These are phyloP conservation scores for Dryadomyces quercivorus DNA, from an alignment of 2,329 filamentous ascomycete species.

Conservation along the genomic window DNA sequence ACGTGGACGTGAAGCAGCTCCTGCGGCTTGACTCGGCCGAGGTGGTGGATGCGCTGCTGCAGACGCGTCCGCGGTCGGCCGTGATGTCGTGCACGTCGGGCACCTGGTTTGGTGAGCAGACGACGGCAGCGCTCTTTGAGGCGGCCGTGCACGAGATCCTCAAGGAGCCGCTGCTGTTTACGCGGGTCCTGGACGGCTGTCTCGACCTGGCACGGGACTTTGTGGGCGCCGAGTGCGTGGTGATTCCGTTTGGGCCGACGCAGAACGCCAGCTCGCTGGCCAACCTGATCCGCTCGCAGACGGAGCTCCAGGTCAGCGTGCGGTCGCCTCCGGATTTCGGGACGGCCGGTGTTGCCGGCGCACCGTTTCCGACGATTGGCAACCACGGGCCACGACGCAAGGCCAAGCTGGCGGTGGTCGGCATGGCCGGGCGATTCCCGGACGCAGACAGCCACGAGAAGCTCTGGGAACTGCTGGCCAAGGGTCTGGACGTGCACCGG, in stretches of 20 bases:
- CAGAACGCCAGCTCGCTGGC: conserved; percentile 34
- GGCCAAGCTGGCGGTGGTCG: conserved; percentile 74
- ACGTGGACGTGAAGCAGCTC: conserved; percentile 30
- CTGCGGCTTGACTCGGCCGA: conserved; percentile 29
- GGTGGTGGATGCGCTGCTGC: conserved; percentile 25
- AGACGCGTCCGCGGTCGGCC: conserved; percentile 30
- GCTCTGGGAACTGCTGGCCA: conserved; percentile 63
- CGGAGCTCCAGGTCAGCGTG: conserved; percentile 29
- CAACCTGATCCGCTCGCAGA: conserved; percentile 28
- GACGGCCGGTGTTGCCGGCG: conserved; percentile 13
- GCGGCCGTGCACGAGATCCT: conserved; percentile 36
- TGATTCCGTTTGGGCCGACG: conserved; percentile 38
- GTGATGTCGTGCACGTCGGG: conserved; percentile 40
- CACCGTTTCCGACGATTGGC: conserved; percentile 24
- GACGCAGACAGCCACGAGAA: conserved; percentile 58
- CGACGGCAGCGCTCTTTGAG: conserved; percentile 28
- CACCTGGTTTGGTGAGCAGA: conserved; percentile 24
- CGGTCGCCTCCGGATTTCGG: conserved; percentile 22
- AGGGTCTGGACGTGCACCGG: conserved; percentile 63
- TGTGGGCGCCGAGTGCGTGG: conserved; percentile 26
- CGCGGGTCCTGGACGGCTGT: conserved; percentile 35
- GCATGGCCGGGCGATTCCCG: conserved; percentile 68
- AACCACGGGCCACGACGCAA: conserved; percentile 35
- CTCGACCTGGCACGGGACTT: conserved; percentile 28
- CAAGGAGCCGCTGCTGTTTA: conserved; percentile 34